These are phyloP conservation scores for Citrus glauca DNA, from an alignment of 345 rosid species.

Conservation along the genomic window DNA sequence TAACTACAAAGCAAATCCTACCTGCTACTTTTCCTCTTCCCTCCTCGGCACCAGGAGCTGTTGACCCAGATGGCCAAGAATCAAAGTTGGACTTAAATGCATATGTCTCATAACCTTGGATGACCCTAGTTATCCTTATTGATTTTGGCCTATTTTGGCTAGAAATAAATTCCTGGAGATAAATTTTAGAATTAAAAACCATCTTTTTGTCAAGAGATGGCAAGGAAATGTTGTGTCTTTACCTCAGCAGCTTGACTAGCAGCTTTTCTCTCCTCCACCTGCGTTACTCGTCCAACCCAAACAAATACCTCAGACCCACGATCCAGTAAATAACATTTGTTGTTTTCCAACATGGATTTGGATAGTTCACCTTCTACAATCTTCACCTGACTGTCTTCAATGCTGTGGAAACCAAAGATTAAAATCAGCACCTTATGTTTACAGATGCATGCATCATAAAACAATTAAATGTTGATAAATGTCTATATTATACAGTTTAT, in stretches of 20 bases:
- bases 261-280: conserved; percentile 92
- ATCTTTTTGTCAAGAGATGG: conserved; percentile 6
- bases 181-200: conserved; percentile 24
- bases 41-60: conserved; percentile 80
- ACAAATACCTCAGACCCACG: conserved; percentile 86
- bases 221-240: conserved; percentile 11
- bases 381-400: conserved; percentile 55
- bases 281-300: conserved; percentile 99
- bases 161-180: conserved; percentile 67
- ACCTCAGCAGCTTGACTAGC: conserved; percentile 93
- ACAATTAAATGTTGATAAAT: background rate
- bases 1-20: conserved; percentile 25
- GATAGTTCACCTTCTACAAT: conserved; percentile 68
- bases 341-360: conserved; percentile 78
- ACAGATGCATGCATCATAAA: background rate
- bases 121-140: conserved; percentile 68
- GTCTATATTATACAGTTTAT: background rate
- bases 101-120: conserved; percentile 93
- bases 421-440: conserved; percentile 17
- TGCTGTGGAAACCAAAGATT: conserved; percentile 39
- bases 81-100: conserved; percentile 91
- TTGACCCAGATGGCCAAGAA: conserved; percentile 90
- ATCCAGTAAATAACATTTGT: conserved; percentile 75
- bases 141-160: conserved; percentile 85
- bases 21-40: conserved; percentile 99